phyloP scores from a whole-genome alignment of 768 basidiomycete genomes.

The Brasilioporus rufonigricans region DNA sequence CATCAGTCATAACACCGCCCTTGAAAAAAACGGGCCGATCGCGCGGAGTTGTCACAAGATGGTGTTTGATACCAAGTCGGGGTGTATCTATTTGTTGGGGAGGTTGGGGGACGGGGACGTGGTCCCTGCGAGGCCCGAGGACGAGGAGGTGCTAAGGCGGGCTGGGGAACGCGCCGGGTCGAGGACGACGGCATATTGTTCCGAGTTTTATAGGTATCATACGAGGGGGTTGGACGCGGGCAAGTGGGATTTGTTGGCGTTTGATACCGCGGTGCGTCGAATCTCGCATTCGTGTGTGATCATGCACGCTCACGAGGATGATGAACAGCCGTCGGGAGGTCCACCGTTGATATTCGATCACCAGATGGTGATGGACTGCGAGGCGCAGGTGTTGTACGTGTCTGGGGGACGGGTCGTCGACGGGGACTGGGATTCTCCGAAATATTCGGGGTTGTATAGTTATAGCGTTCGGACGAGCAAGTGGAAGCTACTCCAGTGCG shows the following conservation, averaged over 20 bases:
- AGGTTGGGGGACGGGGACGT: too few relatives aligned
- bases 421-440: too few relatives aligned
- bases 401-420: slow-evolving; percentile 75
- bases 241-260: slow-evolving; percentile 80
- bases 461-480: too few relatives aligned
- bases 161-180: slow-evolving; percentile 20
- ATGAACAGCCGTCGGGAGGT: slow-evolving; percentile 54
- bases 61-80: too few relatives aligned
- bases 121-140: too few relatives aligned
- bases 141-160: slow-evolving; percentile 18
- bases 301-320: too few relatives aligned
- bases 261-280: too few relatives aligned
- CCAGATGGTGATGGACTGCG: too few relatives aligned
- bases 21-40: slow-evolving; percentile 63
- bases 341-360: too few relatives aligned
- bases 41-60: slow-evolving; percentile 76
- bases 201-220: slow-evolving; percentile 75
- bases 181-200: slow-evolving; percentile 39
- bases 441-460: too few relatives aligned
- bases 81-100: too few relatives aligned
- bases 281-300: too few relatives aligned
- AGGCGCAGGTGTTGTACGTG: slow-evolving; percentile 68
- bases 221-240: slow-evolving; percentile 42
- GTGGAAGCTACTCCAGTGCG: slow-evolving; percentile 65
- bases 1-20: slow-evolving; percentile 52